Conservation (phyloP, 768 basidiomycete species). For the Favolaschia claudopus region DNA sequence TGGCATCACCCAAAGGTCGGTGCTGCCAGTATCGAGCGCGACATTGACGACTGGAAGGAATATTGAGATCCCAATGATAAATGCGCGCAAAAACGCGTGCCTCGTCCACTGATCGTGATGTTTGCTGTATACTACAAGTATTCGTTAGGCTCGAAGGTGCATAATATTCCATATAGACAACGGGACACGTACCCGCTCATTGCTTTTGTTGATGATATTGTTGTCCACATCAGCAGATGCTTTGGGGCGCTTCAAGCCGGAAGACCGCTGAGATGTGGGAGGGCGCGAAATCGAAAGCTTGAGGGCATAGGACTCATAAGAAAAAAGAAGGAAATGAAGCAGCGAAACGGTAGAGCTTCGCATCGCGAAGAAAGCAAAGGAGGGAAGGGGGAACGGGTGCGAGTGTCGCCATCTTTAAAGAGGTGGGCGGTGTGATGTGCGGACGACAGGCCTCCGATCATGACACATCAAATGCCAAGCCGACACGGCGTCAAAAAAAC, state of each 20-base stretch:
- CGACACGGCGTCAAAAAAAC: no score
- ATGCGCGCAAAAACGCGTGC: background rate
- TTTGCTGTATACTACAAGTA: constrained; percentile 26
- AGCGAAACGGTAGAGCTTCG: constrained; percentile 11
- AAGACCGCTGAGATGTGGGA: background rate
- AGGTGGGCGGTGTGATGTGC: background rate
- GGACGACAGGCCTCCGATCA: background rate
- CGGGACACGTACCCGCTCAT: constrained; percentile 18
- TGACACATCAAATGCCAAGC: constrained; percentile 11
- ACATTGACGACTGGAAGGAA: constrained; percentile 20
- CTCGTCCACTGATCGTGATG: constrained; percentile 24
- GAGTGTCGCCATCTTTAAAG: background rate
- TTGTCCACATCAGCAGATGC: background rate
- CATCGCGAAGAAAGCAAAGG: constrained; percentile 3
- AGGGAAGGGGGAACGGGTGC: background rate
- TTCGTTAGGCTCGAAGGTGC: no score
- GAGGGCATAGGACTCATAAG: constrained; percentile 15
- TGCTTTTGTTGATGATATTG: constrained; percentile 25
- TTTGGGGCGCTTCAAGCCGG: background rate
- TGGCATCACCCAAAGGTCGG: constrained; percentile 26
- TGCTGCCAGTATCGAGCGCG: constrained; percentile 22
- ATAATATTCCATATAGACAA: no score
- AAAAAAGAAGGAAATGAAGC: constrained; percentile 14
- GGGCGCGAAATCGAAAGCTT: constrained; percentile 15
- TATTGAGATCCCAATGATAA: background rate